These are phyloP conservation scores for Cyclostephanos invisitatus DNA, from an alignment of 108 stramenopile genomes.

Conservation along the genomic window DNA sequence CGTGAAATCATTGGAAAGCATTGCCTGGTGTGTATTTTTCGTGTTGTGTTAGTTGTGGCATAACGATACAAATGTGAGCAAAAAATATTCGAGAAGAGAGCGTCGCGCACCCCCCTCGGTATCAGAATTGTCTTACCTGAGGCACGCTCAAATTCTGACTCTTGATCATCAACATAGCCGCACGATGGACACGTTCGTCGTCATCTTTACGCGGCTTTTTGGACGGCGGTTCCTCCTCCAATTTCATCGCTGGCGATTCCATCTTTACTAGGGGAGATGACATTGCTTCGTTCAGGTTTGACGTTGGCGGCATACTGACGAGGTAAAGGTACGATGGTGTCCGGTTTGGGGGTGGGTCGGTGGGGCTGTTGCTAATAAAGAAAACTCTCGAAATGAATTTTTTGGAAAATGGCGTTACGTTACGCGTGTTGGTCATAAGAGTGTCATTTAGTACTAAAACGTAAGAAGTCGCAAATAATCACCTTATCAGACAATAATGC, in stretches of 20 bases:
- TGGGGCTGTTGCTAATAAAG: too few relatives aligned
- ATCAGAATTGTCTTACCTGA: background rate
- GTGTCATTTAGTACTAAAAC: too few relatives aligned
- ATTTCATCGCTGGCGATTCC: background rate
- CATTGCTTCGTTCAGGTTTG: too few relatives aligned
- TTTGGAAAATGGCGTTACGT: too few relatives aligned
- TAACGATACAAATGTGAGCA: background rate
- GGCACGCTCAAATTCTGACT: conserved; percentile 7
- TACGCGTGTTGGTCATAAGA: too few relatives aligned
- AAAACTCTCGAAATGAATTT: too few relatives aligned
- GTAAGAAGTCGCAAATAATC: too few relatives aligned
- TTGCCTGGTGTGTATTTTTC: background rate
- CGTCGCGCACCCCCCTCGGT: background rate
- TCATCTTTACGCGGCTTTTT: conserved; percentile 10
- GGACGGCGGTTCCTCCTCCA: conserved; percentile 1
- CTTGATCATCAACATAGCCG: conserved; percentile 10
- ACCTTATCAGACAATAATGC: too few relatives aligned
- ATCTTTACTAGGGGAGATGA: background rate
- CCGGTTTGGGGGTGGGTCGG: too few relatives aligned
- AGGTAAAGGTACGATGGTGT: too few relatives aligned
- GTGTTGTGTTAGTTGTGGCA: background rate
- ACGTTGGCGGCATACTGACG: too few relatives aligned
- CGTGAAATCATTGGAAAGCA: conserved; percentile 5
- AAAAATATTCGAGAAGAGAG: background rate
- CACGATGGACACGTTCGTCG: conserved; percentile 7